These are phyloP conservation scores for Mallotus japonicus DNA, from an alignment of 441 rosid species.

Conservation along the genomic window DNA sequence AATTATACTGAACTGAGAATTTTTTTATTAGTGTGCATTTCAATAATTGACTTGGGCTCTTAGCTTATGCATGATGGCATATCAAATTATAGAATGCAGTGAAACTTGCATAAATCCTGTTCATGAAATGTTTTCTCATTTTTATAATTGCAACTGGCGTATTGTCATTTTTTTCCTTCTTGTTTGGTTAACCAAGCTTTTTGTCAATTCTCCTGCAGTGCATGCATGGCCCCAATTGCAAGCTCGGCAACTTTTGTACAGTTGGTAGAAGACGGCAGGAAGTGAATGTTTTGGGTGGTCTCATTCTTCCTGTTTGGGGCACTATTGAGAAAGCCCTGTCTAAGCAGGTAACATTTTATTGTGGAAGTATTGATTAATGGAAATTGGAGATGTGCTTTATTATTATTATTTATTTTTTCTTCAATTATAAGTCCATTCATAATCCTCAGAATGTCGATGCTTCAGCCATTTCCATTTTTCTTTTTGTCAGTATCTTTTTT, in stretches of 20 bases:
- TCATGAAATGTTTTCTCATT: no score
- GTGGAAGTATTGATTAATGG: not conserved
- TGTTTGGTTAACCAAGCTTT: conserved; percentile 4
- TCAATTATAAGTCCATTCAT: not conserved
- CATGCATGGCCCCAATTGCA: conserved; percentile 99
- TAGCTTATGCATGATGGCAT: not conserved
- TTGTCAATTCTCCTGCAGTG: conserved; percentile 54
- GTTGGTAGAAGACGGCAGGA: conserved; percentile 94
- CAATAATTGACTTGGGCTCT: not conserved
- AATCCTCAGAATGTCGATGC: not conserved
- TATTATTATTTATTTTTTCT: not conserved
- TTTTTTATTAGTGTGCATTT: not conserved
- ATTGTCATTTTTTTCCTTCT: conserved; percentile 2
- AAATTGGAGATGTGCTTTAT: not conserved
- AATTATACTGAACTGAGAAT: not conserved
- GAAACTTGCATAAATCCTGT: no score
- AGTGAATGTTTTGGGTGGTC: conserved; percentile 95
- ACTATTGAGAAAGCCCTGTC: conserved; percentile 94
- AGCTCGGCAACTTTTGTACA: conserved; percentile 83
- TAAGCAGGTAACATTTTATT: conserved; percentile 65
- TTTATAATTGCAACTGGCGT: not conserved
- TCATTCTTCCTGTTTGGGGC: conserved; percentile 99
- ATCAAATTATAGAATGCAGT: not conserved
- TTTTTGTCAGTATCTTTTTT: no score
- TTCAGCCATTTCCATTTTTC: no score